Evolutionary conservation across 2,329 filamentous ascomycete species (phyloP).

Genomic region (Ophiocordyceps australis): DNA sequence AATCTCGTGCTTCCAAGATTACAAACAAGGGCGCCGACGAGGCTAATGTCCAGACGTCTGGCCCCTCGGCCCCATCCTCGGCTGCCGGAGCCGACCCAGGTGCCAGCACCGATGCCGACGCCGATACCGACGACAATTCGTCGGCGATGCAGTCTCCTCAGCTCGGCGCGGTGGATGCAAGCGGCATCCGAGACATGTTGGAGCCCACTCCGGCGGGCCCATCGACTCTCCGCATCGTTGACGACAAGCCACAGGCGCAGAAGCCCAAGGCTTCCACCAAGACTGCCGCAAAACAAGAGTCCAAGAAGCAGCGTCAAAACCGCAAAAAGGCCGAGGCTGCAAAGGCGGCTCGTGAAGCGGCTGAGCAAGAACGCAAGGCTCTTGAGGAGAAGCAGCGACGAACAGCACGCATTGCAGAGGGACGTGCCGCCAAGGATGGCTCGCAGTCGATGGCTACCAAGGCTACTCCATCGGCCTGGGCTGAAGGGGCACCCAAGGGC

Average conservation of each 20-base stretch:
- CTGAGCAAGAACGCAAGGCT: constrained; percentile 60
- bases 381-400: constrained; percentile 72
- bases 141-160: constrained; percentile 53
- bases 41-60: constrained; percentile 23
- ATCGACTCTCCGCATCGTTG: constrained; percentile 62
- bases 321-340: constrained; percentile 70
- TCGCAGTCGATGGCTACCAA: constrained; percentile 34
- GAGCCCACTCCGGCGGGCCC: constrained; percentile 52
- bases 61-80: constrained; percentile 42
- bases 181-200: constrained; percentile 81
- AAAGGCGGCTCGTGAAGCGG: constrained; percentile 56
- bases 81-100: too few species aligned
- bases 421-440: constrained; percentile 68
- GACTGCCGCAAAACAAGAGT: constrained; percentile 51
- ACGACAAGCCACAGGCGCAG: constrained; percentile 40
- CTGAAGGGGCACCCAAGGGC: constrained; percentile 15
- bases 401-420: constrained; percentile 63
- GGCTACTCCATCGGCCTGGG: constrained; percentile 23
- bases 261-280: constrained; percentile 45
- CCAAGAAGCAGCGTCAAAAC: constrained; percentile 93
- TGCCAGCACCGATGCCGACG: too few species aligned
- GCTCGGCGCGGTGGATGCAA: constrained; percentile 34
- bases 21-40: constrained; percentile 21
- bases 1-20: constrained; percentile 39
- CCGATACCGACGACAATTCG: constrained; percentile 66